Conservation (phyloP, 2,329 filamentous ascomycete species). For the Alternaria sp. region DNA sequence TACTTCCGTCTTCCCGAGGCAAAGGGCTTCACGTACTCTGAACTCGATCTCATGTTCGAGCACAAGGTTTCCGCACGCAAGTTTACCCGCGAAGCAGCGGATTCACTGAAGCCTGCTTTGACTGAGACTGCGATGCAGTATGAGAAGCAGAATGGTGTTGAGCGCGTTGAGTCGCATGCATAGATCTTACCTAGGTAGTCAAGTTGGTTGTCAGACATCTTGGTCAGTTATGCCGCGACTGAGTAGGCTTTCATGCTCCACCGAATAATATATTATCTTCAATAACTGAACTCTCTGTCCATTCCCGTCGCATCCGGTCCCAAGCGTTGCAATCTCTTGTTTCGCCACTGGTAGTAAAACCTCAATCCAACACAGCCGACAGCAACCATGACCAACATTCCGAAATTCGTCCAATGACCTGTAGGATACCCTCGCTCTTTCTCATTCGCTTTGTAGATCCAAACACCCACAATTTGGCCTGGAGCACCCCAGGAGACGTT, state of each 20-base stretch:
- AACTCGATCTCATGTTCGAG: conserved; percentile 31
- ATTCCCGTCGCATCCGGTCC: neutral
- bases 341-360: conserved; percentile 10
- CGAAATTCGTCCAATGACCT: conserved; percentile 62
- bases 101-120: conserved; percentile 24
- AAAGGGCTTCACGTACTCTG: conserved; percentile 28
- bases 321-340: conserved; percentile 1
- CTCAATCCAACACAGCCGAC: conserved; percentile 9
- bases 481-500: conserved; percentile 72
- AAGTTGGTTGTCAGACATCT: neutral
- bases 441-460: conserved; percentile 74
- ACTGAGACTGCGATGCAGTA: conserved; percentile 21
- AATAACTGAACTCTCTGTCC: conserved; percentile 8
- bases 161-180: conserved; percentile 24
- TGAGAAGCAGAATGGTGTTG: conserved; percentile 24
- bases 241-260: neutral
- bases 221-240: too few relatives aligned
- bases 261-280: neutral
- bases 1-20: conserved; percentile 33
- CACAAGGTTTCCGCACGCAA: conserved; percentile 32
- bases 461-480: conserved; percentile 74
- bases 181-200: neutral
- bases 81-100: conserved; percentile 28
- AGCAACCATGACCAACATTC: conserved; percentile 11
- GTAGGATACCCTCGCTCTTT: conserved; percentile 68